Conservation (phyloP, 768 basidiomycete species). For the Rhodotorula kratochvilovae region DNA sequence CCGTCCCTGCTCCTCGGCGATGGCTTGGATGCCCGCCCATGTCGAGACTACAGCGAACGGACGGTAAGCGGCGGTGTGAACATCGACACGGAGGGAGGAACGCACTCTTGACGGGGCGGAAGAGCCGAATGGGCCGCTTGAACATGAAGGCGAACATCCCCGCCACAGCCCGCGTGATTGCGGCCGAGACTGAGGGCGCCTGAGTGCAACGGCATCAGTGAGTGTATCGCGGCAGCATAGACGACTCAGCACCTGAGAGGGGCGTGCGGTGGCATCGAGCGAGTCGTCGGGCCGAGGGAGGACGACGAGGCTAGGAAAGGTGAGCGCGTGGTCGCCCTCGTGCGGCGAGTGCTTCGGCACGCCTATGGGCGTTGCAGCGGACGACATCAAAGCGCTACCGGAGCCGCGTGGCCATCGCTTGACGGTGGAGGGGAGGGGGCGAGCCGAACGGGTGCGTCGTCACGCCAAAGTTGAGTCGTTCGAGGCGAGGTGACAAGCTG, state of each 20-base stretch:
- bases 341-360: not conserved
- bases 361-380: not conserved
- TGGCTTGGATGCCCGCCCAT: slow-evolving; percentile 36
- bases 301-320: not conserved
- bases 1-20: slow-evolving; percentile 31
- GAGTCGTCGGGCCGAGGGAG: not conserved
- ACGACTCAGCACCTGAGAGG: too few relatives aligned
- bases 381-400: not conserved
- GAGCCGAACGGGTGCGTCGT: not conserved
- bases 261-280: not conserved
- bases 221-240: too few relatives aligned
- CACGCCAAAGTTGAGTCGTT: not conserved
- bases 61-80: too few relatives aligned
- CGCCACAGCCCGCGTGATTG: slow-evolving; percentile 3
- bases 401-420: not conserved
- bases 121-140: slow-evolving; percentile 35
- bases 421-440: not conserved
- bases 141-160: slow-evolving; percentile 37
- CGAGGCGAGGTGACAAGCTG: too few relatives aligned
- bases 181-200: not conserved
- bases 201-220: too few relatives aligned
- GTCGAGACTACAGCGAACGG: slow-evolving; percentile 34
- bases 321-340: slow-evolving; percentile 5
- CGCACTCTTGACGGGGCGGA: slow-evolving; percentile 38
- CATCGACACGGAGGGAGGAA: not conserved